Base-by-base conservation (phyloP, 306 rosid genomes). In the Clitoria ternatea region DNA sequence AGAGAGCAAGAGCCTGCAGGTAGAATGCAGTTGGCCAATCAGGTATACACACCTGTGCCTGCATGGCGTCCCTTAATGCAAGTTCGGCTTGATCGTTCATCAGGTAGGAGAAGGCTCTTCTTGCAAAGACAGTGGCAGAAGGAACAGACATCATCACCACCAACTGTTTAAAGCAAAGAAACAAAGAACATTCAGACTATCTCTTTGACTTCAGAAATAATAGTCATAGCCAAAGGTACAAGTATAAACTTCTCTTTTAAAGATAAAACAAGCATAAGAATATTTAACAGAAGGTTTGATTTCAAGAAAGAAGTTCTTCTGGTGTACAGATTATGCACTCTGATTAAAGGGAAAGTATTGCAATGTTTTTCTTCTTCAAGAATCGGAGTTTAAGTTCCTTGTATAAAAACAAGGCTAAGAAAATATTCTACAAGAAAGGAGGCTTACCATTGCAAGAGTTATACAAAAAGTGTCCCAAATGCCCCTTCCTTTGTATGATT, bases 21-120 rank as follows among this genome's bases (percentile, higher is more conserved):
- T 88, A 93, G 86, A 93, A 93, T 26, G 97, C 90, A 12, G 98
- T 90, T 37, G 98, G 97, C 98, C 98, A 93, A 84, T 93, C 98
- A 0, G 94, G 85, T 75, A 93, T 82, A 88, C 97, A 93, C 29
- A 90, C 97, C 73, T 93, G 98, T 8, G 98, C 96, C 75, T 90
- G 96, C 98, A 93, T 90, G 2, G 96, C 98, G 3, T 93, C 98
- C 60, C 96, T 80, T 63, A 93, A 72, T 3, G 98, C 97, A 4
- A 84, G 90, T 66, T 93, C 98, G 1, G 95, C 90, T 32, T 84
- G 97, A 30, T 85, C 88, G 6, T 85, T 88, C 96, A 93, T 93
- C 82, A 93, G 78, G 84, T 85, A 89, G 12, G 97, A 80, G 80
- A 93, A 83, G 6, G 96, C 94, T 79, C 98, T 82, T 73, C 98